Evolutionary conservation across 805 yeast genomes (phyloP).

Genomic region (Isabelozyma gotoi): DNA sequence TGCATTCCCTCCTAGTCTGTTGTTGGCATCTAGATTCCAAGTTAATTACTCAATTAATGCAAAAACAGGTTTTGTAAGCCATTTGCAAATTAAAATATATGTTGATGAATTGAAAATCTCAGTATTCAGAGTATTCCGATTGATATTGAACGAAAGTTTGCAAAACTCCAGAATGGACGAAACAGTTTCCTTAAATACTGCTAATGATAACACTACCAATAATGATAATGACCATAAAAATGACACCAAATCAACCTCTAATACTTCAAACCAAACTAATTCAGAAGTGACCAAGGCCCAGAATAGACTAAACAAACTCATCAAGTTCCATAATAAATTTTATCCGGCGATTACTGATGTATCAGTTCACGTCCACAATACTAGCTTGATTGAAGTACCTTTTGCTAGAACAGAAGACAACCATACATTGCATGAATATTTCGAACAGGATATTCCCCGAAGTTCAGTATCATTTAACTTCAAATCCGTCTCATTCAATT

Average conservation of each 20-base stretch:
- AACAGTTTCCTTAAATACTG: no score
- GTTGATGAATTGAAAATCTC: slow-evolving; percentile 21
- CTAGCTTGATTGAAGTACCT: slow-evolving; percentile 26
- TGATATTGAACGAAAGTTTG: background rate
- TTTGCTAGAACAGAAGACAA: slow-evolving; percentile 23
- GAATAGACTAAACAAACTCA: slow-evolving; percentile 6
- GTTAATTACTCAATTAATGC: slow-evolving; percentile 13
- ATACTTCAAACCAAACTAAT: no score
- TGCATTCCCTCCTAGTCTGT: slow-evolving; percentile 5
- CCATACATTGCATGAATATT: slow-evolving; percentile 19
- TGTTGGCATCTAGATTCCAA: slow-evolving; percentile 11
- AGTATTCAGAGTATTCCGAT: slow-evolving; percentile 3
- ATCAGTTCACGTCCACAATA: slow-evolving; percentile 26
- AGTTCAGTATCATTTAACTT: slow-evolving; percentile 21
- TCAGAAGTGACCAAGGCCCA: slow-evolving; percentile 1
- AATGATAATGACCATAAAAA: background rate
- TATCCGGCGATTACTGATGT: slow-evolving; percentile 22
- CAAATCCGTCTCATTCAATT: slow-evolving; percentile 26
- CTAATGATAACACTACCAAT: background rate
- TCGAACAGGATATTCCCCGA: slow-evolving; percentile 15
- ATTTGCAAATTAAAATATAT: slow-evolving; percentile 15
- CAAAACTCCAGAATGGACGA: background rate
- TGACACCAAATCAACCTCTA: background rate
- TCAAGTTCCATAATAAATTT: slow-evolving; percentile 16
- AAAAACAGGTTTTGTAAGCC: slow-evolving; percentile 15